Percentiles rank a stretch among this genome's conserved stretches.
phyloP scores from a whole-genome alignment of 805 yeast genomes.

The Metschnikowia santaceciliae region DNA sequence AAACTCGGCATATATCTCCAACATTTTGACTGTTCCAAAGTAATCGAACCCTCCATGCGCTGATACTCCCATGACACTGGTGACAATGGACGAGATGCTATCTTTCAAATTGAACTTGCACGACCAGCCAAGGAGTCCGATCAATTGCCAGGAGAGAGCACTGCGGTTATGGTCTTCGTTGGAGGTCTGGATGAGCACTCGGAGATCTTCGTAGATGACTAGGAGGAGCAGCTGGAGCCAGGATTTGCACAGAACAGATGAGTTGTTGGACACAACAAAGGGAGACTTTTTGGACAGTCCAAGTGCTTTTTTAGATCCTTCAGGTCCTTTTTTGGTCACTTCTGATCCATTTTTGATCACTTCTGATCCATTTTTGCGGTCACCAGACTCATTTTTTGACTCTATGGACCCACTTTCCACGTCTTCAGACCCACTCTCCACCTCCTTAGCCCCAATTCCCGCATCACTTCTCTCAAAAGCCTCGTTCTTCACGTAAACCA shows the following conservation, averaged over 20 bases:
- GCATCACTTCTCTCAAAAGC: conserved; percentile 41
- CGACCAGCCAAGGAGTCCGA: conserved; percentile 46
- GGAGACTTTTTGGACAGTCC: background rate
- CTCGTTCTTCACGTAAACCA: conserved; percentile 60
- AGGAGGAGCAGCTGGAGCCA: conserved; percentile 78
- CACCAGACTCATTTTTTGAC: conserved; percentile 12
- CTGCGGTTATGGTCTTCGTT: conserved; percentile 40
- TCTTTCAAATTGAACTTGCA: conserved; percentile 37
- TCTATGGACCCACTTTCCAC: no score
- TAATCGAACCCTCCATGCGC: conserved; percentile 58
- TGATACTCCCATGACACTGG: conserved; percentile 48
- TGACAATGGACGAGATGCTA: conserved; percentile 34
- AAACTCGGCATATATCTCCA: conserved; percentile 45
- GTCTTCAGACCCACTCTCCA: no score
- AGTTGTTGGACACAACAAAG: conserved; percentile 21
- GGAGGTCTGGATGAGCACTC: conserved; percentile 25
- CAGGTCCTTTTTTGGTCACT: background rate
- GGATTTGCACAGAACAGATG: conserved; percentile 52
- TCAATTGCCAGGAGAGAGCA: conserved; percentile 71
- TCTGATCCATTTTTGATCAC: conserved; percentile 23
- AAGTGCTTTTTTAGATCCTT: no score
- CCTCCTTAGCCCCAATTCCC: no score
- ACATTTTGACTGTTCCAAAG: conserved; percentile 49
- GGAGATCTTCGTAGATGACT: conserved; percentile 60
- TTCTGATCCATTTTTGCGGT: no score